phyloP scores from a whole-genome alignment of 768 basidiomycete species.

The Mycena polygramma region DNA sequence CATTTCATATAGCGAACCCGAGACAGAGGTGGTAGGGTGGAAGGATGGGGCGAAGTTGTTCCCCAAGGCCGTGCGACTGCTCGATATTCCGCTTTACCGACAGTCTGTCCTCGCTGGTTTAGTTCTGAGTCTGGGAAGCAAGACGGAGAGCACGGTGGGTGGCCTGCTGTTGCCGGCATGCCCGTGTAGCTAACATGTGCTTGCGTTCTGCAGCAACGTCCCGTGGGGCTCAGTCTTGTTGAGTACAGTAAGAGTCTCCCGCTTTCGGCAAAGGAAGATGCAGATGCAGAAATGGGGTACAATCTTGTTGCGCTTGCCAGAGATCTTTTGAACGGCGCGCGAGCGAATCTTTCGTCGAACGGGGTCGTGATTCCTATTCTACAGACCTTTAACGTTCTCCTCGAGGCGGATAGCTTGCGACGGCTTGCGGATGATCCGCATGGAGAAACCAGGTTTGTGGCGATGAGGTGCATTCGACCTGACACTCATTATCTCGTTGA shows the following conservation, averaged over 20 bases:
- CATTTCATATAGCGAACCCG: conserved; percentile 41
- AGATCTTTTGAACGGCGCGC: conserved; percentile 70
- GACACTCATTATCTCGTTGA: not conserved
- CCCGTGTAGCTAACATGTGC: conserved; percentile 34
- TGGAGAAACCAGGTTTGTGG: conserved; percentile 67
- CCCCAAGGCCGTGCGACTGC: conserved; percentile 75
- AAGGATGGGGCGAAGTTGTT: conserved; percentile 82
- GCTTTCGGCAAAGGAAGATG: conserved; percentile 40
- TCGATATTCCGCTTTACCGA: conserved; percentile 75
- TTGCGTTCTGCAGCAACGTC: conserved; percentile 67
- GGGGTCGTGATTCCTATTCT: conserved; percentile 85
- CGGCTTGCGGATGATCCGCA: conserved; percentile 58
- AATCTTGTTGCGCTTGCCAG: conserved; percentile 63
- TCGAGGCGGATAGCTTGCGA: conserved; percentile 75
- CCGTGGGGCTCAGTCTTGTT: conserved; percentile 72
- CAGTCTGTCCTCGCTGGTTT: conserved; percentile 75
- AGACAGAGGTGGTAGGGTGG: conserved; percentile 64
- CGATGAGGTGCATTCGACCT: not conserved
- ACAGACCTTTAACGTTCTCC: conserved; percentile 78
- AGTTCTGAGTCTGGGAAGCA: conserved; percentile 84
- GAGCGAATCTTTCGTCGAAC: conserved; percentile 71
- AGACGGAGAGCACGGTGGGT: conserved; percentile 87
- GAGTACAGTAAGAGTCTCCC: conserved; percentile 70
- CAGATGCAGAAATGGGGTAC: conserved; percentile 50
- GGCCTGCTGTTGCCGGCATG: conserved; percentile 12